Percentiles rank a stretch among this genome's conserved stretches.
phyloP scores from a whole-genome alignment of 2,329 filamentous ascomycete species.

The Aspergillus fumigatiaffinis region DNA sequence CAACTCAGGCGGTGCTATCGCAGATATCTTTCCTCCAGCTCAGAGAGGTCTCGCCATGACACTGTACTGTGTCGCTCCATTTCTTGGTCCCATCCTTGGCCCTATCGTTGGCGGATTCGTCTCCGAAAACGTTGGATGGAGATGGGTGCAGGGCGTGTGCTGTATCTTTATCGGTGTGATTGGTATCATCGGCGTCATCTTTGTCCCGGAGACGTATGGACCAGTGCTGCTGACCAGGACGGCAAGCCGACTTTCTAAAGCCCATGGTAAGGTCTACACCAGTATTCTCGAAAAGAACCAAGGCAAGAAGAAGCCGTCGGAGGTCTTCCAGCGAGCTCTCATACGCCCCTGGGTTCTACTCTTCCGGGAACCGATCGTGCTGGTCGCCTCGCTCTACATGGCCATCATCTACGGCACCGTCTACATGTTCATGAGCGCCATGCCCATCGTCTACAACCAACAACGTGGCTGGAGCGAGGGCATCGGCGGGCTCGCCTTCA shows the following conservation, averaged over 20 bases:
- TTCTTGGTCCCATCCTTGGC: constrained; percentile 3
- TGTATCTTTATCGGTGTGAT: neutral
- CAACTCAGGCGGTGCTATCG: constrained; percentile 3
- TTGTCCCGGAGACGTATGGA: constrained; percentile 4
- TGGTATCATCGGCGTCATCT: neutral
- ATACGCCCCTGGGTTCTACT: constrained; percentile 3
- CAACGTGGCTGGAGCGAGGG: constrained; percentile 40
- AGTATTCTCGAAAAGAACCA: constrained; percentile 1
- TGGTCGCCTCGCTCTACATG: constrained; percentile 11
- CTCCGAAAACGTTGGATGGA: constrained; percentile 4
- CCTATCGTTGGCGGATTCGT: constrained; percentile 6
- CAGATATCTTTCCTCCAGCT: constrained; percentile 1
- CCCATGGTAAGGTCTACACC: constrained; percentile 3
- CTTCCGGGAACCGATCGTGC: constrained; percentile 9
- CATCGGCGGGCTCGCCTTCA: constrained; percentile 45
- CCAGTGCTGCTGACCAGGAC: constrained; percentile 1
- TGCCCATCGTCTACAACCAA: constrained; percentile 14
- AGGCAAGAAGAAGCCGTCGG: neutral
- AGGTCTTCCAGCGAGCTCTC: neutral
- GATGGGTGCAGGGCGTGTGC: constrained; percentile 3
- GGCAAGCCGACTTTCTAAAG: neutral
- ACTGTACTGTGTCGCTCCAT: constrained; percentile 3
- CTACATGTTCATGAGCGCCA: constrained; percentile 18
- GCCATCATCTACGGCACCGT: constrained; percentile 15
- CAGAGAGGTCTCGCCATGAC: constrained; percentile 6